Base-by-base conservation (phyloP, 768 basidiomycete species). In the Lentinula boryana region DNA sequence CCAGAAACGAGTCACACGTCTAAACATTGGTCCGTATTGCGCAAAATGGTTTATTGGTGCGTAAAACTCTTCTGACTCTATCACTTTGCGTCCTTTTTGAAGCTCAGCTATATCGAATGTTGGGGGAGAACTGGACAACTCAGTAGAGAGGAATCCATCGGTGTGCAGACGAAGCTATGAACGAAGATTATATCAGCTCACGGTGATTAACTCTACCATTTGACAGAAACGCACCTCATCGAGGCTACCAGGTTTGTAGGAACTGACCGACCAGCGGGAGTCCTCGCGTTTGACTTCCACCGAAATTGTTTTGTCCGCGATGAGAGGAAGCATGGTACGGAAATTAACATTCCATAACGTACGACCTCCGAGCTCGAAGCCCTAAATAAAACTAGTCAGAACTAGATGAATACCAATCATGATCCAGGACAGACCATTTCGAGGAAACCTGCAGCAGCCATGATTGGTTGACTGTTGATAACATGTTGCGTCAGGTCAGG, bases 401-500 rank as follows among this genome's bases (percentile, higher is more conserved):
- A 54, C 63, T 46, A 13, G 61, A 46, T 32, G 9, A 23, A 13
- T n/a, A 36, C 16, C 8, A 31, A 18, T 5, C n/a, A 12, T 40
- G 9, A 38, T 40, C 12, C 50, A 35, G 18, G 12, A 56, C 67
- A 5, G 27, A 70, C 71, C 70, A 72, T 70, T 50, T 64, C 62
- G 9, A 71, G 61, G 51, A 57, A 77, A 48, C 76, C 76, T 10
- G 75, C 70, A 9, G 73, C 75, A 13, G 76, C 74, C 71, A 77
- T 73, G 12, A 77, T 74, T 2, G 73, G 68, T 8, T 75, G 72
- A 6, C 71, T 71, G n/a, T 71, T 72, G 43, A 77, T 74, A 35
- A 76, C 61, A 59, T 77, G 76, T n/a, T 75, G 69, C 0, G 75
- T 71, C 12, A 77, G 65, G 31, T 71, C 70, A 1, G 76, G 70